Evolutionary conservation across 441 rosid species (phyloP).

Genomic region (Corymbia calophylla): DNA sequence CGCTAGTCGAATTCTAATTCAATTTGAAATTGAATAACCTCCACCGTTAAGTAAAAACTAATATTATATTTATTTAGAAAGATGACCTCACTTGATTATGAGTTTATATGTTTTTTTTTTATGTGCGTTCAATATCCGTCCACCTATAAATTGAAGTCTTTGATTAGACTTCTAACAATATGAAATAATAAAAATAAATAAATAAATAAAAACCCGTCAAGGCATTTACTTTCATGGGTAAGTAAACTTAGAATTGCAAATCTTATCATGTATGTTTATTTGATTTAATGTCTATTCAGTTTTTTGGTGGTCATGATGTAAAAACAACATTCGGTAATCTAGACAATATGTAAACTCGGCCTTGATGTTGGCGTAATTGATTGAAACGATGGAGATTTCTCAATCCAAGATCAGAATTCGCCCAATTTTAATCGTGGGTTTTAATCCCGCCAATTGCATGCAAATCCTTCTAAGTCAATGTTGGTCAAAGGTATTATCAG

Average conservation of each 20-base stretch:
- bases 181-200: not conserved
- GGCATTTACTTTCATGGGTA: not conserved
- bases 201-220: fast-evolving
- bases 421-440: not conserved
- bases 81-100: not conserved
- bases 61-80: not conserved
- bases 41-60: not conserved
- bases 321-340: not conserved
- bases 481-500: no score
- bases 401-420: not conserved
- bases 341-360: not conserved
- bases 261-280: not conserved
- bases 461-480: no score
- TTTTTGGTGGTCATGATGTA: not conserved
- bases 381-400: not conserved
- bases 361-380: not conserved
- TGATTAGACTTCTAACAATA: not conserved
- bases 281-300: fast-evolving
- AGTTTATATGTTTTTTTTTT: not conserved
- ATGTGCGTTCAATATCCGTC: fast-evolving
- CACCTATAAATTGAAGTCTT: not conserved
- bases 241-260: not conserved
- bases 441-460: not conserved
- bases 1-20: not conserved
- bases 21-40: not conserved